Conservation (phyloP, 73 alveolate genomes). For the Paramecium caudatum region DNA sequence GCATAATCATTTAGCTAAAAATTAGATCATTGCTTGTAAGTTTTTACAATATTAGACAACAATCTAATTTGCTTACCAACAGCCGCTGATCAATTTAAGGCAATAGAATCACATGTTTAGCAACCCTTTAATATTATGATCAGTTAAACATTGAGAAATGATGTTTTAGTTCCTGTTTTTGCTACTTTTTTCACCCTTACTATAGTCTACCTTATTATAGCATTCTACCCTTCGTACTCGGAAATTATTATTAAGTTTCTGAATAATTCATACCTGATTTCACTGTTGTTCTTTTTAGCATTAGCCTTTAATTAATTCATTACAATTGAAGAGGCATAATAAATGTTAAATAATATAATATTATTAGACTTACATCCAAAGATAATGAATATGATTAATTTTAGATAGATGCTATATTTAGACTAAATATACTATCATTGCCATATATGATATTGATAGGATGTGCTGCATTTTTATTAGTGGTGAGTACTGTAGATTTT, state of each 20-base stretch:
- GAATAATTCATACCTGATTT: too few species aligned
- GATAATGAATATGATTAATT: background rate
- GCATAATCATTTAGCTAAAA: background rate
- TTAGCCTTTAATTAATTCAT: too few species aligned
- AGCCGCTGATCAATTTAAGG: background rate
- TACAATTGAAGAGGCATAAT: background rate
- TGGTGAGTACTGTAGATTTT: background rate
- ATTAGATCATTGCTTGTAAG: background rate
- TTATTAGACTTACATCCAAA: background rate
- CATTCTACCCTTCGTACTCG: background rate
- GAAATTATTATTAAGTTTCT: background rate
- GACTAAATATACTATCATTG: background rate
- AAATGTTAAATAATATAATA: background rate
- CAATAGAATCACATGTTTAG: background rate
- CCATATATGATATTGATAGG: background rate
- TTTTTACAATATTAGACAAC: background rate
- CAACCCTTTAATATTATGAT: background rate
- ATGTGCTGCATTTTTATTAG: background rate
- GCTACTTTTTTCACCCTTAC: background rate
- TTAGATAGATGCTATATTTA: background rate
- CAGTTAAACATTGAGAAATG: slow-evolving; percentile 13
- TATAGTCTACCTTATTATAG: background rate
- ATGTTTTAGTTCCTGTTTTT: background rate
- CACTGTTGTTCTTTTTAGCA: too few species aligned
- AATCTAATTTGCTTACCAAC: slow-evolving; percentile 9